A percentile compares a stretch with the other conserved stretches of the same genome.
phyloP scores from a whole-genome alignment of 352 stramenopile species.

The Phytophthora brassicae region DNA sequence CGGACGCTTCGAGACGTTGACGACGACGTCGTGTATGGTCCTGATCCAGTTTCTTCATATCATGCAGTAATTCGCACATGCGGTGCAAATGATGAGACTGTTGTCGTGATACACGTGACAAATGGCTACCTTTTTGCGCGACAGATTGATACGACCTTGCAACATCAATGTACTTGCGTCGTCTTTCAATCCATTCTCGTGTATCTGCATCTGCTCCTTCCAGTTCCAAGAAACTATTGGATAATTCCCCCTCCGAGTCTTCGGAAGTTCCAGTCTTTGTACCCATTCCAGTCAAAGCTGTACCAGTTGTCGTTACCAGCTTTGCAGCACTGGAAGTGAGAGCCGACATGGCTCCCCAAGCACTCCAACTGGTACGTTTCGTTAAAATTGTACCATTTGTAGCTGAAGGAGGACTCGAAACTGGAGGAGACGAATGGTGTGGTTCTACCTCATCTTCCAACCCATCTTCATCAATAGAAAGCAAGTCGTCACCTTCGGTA shows the following conservation, averaged over 20 bases:
- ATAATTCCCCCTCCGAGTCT: constrained; percentile 47
- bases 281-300: constrained; percentile 47
- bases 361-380: constrained; percentile 52
- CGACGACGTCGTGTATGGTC: constrained; percentile 43
- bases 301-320: constrained; percentile 71
- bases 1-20: constrained; percentile 29
- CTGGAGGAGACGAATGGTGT: constrained; percentile 22
- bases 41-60: constrained; percentile 74
- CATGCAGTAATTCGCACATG: constrained; percentile 69
- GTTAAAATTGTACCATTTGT: constrained; percentile 23
- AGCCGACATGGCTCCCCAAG: constrained; percentile 71
- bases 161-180: constrained; percentile 70
- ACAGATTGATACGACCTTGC: constrained; percentile 59
- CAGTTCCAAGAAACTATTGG: constrained; percentile 45
- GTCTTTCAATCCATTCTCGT: constrained; percentile 38
- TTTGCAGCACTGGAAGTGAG: constrained; percentile 77
- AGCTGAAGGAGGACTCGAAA: constrained; percentile 16
- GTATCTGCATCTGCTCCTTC: constrained; percentile 31
- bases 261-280: constrained; percentile 33
- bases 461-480: constrained; percentile 41
- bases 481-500: constrained; percentile 46
- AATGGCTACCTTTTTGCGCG: constrained; percentile 62
- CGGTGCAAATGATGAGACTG: constrained; percentile 70
- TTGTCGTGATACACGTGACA: constrained; percentile 60
- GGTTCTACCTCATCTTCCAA: constrained; percentile 36